phyloP scores from a whole-genome alignment of 1,284 basidiomycete species.

The Mycena citricolor region DNA sequence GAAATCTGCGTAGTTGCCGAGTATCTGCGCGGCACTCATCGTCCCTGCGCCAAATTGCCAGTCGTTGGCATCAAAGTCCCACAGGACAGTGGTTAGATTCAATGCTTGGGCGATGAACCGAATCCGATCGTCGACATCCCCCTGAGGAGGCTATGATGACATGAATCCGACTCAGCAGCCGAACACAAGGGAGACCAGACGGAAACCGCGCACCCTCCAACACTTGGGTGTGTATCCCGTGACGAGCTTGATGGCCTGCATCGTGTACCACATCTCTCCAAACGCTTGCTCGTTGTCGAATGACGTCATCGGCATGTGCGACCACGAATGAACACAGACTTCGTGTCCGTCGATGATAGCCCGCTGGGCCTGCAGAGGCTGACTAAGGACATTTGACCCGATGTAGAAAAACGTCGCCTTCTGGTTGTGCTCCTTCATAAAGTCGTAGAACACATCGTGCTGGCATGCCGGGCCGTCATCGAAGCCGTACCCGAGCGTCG shows the following conservation, averaged over 20 bases:
- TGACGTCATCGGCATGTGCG: conserved; percentile 8
- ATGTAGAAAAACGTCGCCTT: conserved; percentile 19
- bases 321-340: conserved; percentile 15
- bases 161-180: not conserved
- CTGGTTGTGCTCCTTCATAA: conserved; percentile 6
- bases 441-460: conserved; percentile 20
- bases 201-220: conserved; percentile 6
- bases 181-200: not conserved
- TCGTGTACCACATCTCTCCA: conserved; percentile 14
- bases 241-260: conserved; percentile 17
- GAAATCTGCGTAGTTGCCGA: conserved; percentile 15
- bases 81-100: conserved; percentile 15
- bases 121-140: conserved; percentile 18
- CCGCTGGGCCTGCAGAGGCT: conserved; percentile 15
- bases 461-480: conserved; percentile 18
- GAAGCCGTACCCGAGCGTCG: conserved; percentile 18
- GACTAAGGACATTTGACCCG: conserved; percentile 12
- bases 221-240: conserved; percentile 13
- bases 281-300: conserved; percentile 11
- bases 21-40: conserved; percentile 5
- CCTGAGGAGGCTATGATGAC: conserved; percentile 25
- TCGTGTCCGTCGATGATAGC: conserved; percentile 13
- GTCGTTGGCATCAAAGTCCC: conserved; percentile 19
- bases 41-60: conserved; percentile 3
- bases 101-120: conserved; percentile 15